Conservation (phyloP, 1,139 yeast species). For the Pichia sp. region DNA sequence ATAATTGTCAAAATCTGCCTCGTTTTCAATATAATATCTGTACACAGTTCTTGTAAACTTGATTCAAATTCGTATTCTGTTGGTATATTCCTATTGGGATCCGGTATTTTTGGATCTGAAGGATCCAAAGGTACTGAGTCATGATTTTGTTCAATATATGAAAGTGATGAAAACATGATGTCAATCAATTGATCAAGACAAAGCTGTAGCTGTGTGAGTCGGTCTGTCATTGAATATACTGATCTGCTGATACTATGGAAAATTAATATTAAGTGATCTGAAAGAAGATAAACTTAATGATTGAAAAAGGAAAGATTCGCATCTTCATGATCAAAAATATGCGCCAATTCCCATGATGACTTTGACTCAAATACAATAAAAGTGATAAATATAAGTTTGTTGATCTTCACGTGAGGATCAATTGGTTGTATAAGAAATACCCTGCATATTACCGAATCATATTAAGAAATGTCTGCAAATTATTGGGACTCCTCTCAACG, state of each 20-base stretch:
- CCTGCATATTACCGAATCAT: too few species aligned
- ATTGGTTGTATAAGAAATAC: too few species aligned
- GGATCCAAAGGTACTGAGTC: slow-evolving; percentile 44
- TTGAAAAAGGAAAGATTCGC: too few species aligned
- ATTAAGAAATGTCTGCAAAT: slow-evolving; percentile 59
- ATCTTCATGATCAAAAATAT: too few species aligned
- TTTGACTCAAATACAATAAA: too few species aligned
- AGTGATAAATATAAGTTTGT: too few species aligned
- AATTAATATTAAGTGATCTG: too few species aligned
- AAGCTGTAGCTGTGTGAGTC: slow-evolving; percentile 85
- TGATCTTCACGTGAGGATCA: too few species aligned
- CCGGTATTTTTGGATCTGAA: slow-evolving; percentile 45
- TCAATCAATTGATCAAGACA: slow-evolving; percentile 81
- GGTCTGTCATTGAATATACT: slow-evolving; percentile 80
- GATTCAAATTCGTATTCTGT: slow-evolving; percentile 44
- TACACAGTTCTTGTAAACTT: slow-evolving; percentile 65
- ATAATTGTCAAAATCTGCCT: slow-evolving; percentile 82
- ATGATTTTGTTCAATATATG: slow-evolving; percentile 72
- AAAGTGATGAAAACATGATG: slow-evolving; percentile 85
- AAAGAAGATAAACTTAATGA: too few species aligned
- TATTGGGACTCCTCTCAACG: slow-evolving; percentile 67
- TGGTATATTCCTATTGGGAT: slow-evolving; percentile 40
- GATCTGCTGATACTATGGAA: too few species aligned
- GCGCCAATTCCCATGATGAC: too few species aligned
- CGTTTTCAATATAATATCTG: slow-evolving; percentile 77